A percentile compares a stretch with the other conserved stretches of the same genome.
These are phyloP conservation scores for Aspergillus tubingensis DNA, from an alignment of 2,329 filamentous ascomycete genomes.

Conservation along the genomic window DNA sequence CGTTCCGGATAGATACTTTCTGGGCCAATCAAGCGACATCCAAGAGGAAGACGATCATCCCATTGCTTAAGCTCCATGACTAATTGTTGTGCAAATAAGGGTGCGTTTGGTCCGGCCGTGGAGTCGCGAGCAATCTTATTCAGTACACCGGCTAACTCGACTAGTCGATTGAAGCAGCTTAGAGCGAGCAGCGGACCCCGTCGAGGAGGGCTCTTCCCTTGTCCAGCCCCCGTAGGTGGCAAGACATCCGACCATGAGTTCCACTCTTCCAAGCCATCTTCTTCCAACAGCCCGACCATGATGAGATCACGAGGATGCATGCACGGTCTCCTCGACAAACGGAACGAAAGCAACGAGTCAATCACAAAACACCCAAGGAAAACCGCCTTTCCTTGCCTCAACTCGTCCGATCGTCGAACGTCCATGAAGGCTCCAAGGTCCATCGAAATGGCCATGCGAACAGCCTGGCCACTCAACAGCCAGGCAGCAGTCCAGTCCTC, in stretches of 20 bases:
- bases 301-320: conserved; percentile 51
- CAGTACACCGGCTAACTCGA: conserved; percentile 42
- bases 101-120: conserved; percentile 30
- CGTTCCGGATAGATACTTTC: conserved; percentile 41
- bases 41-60: conserved; percentile 39
- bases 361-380: conserved; percentile 57
- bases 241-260: conserved; percentile 64
- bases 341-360: conserved; percentile 54
- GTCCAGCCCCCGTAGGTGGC: conserved; percentile 33
- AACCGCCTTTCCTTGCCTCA: conserved; percentile 44
- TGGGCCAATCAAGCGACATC: conserved; percentile 39
- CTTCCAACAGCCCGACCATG: conserved; percentile 55
- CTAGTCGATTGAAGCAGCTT: conserved; percentile 57
- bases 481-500: conserved; percentile 54
- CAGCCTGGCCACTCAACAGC: conserved; percentile 55
- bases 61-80: conserved; percentile 40
- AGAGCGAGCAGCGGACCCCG: conserved; percentile 47
- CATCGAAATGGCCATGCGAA: conserved; percentile 49
- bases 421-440: conserved; percentile 33
- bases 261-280: conserved; percentile 73
- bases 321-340: conserved; percentile 49
- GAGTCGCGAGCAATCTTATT: conserved; percentile 39
- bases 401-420: conserved; percentile 33
- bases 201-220: conserved; percentile 32
- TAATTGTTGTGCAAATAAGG: conserved; percentile 36